Base-by-base conservation (phyloP, 768 basidiomycete species). In the Russula compacta region DNA sequence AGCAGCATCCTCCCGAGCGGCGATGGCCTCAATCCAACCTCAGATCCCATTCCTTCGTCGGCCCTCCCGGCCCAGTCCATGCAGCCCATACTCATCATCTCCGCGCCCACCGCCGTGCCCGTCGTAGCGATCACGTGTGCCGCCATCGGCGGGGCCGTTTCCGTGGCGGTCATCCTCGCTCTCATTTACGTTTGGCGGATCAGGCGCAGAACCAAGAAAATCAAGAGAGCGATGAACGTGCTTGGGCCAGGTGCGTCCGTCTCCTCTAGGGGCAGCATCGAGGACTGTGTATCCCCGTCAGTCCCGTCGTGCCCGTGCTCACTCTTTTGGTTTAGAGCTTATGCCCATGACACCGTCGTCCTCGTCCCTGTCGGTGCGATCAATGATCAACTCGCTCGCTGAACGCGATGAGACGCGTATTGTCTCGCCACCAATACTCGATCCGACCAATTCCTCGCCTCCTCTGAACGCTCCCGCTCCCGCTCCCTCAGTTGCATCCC, bases 171-270 rank as follows among this genome's bases (percentile, higher is more conserved):
- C 1, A 10, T 54, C n/a, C 14, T 54, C 12, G 61, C 56, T 6
- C 39, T 63, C 33, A 19, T 63, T 17, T 49, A 63, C n/a, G 19
- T 43, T 21, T 7, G 46, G 33, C 52, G 56, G 33, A 29, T 63
- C 52, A 53, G 47, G 24, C 61, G 56, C 11, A 63, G 44, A 14
- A 39, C 53, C 21, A 53, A 58, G 52, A 40, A 12, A 3, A 38
- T 63, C 24, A 40, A 35, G 10, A 53, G 47, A 21, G 36, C 17
- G 8, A 63, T 29, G 52, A 12, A 63, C 32, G 29, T 63, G 6
- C 57, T 63, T 17, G 61, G 56, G 33, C 57, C 61, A 49, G 61
- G 61, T 63, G 39, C 52, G 57, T 56, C n/a, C 19, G 3, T 14
- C 19, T 24, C 4, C 2, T 3, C 46, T 29, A 1, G 9, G 40